Base-by-base conservation (phyloP, 2,329 filamentous ascomycete genomes). In the Ceratocystis variospora region DNA sequence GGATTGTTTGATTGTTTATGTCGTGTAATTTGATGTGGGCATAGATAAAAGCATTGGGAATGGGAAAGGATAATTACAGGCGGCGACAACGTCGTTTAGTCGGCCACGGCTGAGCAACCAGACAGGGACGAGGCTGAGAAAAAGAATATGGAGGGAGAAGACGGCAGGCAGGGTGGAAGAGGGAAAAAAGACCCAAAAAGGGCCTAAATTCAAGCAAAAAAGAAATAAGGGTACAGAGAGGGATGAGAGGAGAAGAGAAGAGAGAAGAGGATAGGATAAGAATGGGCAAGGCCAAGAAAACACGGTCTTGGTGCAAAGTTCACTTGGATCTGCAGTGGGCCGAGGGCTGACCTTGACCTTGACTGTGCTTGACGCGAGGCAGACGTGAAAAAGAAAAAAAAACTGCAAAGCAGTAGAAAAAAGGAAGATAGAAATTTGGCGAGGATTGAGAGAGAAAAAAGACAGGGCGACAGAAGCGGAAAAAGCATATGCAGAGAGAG, bases 271-370 rank as follows among this genome's bases (percentile, higher is more conserved):
- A 57, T 22, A 31, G 53, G 53, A 33, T 57, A 28, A 31, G 53
- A 28, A 57, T 57, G 53, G 19, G 10, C 25, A 57, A 57, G 53
- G 53, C 53, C 53, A 57, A 57, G 53, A 57, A 57, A 57, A 57
- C 53, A 57, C 53, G 53, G 53, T 57, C 53, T 57, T 57, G 53
- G 22, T 57, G 53, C 53, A 57, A 28, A 57, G 53, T 28, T 57
- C 53, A 57, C 48, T 57, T 64, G 63, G 53, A 45, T 46, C 63
- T 65, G 63, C 63, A 65, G 63, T 65, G 63, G 63, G 63, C 63
- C 63, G 63, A 65, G 63, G 53, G 63, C 53, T 65, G 53, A 57
- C 53, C 17, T 41, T 41, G 37, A 41, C 37, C 37, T 41, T 57
- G 53, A 28, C 46, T 50, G 37, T 19, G 46, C 25, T 57, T 17